Conservation (phyloP, 352 stramenopile species). For the Phytophthora chlamydospora region DNA sequence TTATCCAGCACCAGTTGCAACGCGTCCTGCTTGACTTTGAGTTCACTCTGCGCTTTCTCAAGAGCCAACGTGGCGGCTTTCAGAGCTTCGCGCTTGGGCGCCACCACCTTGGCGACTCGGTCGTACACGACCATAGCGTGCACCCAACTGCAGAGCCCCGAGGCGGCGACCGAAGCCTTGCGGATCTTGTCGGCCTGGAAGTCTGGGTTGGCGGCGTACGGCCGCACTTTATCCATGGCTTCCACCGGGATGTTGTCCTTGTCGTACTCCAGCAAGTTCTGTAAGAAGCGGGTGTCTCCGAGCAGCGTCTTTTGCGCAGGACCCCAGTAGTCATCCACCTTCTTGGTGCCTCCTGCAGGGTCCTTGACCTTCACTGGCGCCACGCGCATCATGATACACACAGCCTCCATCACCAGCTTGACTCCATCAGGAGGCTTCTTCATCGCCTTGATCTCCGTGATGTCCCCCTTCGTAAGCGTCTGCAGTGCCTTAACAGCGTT, state of each 20-base stretch:
- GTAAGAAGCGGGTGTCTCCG: slow-evolving; percentile 92
- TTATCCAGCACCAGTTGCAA: slow-evolving; percentile 94
- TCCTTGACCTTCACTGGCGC: slow-evolving; percentile 93
- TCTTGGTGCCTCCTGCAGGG: slow-evolving; percentile 90
- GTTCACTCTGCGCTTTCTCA: slow-evolving; percentile 81
- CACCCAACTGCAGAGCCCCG: slow-evolving; percentile 95
- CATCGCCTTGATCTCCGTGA: slow-evolving; percentile 97
- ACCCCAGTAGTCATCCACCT: slow-evolving; percentile 95
- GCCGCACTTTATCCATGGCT: slow-evolving; percentile 92
- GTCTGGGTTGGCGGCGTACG: slow-evolving; percentile 87
- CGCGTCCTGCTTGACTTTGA: slow-evolving; percentile 91
- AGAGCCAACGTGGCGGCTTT: slow-evolving; percentile 90
- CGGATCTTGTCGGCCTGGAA: slow-evolving; percentile 95
- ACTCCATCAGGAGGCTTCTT: slow-evolving; percentile 95
- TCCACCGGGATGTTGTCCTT: slow-evolving; percentile 94
- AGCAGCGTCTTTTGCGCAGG: slow-evolving; percentile 93
- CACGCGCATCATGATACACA: slow-evolving; percentile 96
- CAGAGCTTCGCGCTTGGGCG: slow-evolving; percentile 92
- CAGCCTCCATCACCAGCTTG: slow-evolving; percentile 95
- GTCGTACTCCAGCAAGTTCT: slow-evolving; percentile 95
- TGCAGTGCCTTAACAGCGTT: slow-evolving; percentile 92
- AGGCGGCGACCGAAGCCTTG: slow-evolving; percentile 94
- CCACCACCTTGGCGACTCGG: slow-evolving; percentile 92
- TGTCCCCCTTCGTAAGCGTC: slow-evolving; percentile 94
- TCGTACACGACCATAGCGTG: slow-evolving; percentile 98